Evolutionary conservation across 2,329 filamentous ascomycete species (phyloP), one percentile per base, ranked within the genome.

Genomic region (Leptographium galeiforme): DNA sequence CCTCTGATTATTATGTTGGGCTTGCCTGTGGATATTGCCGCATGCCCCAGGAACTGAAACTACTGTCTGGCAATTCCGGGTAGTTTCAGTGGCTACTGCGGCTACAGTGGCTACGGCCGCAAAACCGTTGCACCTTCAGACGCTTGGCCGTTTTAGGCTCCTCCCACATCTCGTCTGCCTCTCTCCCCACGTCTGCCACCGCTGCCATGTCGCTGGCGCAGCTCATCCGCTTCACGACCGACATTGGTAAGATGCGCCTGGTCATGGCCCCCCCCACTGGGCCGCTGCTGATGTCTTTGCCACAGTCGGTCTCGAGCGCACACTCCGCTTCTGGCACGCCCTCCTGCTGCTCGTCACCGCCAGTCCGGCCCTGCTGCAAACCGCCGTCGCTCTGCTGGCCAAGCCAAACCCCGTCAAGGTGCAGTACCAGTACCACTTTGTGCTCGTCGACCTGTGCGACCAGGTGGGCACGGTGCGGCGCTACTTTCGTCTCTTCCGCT

Each of bases 401-500:
- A 48, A 43, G 33, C 19, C 11, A 18, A 6, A 11, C 33, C 40
- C 2, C 18, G 40, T 11, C 13, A 10, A 32, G 30, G 57, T 46
- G 50, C 59, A 56, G 57, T 63, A 57, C 43, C 53, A 64, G 11
- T 57, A 64, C n/a, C n/a, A n/a, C n/a, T n/a, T n/a, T 8, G 46
- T 67, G 6, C 47, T 60, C 1, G 32, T 43, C 18, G 58, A 53
- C 13, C 60, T 79, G 18, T 68, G 69, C 55, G 57, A 61, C 46
- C 70, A 69, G 41, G 61, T 80, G 52, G 73, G 71, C 57, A 61
- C 78, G 45, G 67, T 68, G 18, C 74, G 85, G 40, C 77, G 84
- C 25, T 81, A 78, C 66, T 75, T 88, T 62, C 79, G 85, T 13
- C 69, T 85, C 54, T 84, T 87, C 63, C 81, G 82, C 61, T 87